Evolutionary conservation across 495 filamentous ascomycete genomes (phyloP), one percentile per base, ranked within the genome.

Genomic region (Talaromyces stipitatus): DNA sequence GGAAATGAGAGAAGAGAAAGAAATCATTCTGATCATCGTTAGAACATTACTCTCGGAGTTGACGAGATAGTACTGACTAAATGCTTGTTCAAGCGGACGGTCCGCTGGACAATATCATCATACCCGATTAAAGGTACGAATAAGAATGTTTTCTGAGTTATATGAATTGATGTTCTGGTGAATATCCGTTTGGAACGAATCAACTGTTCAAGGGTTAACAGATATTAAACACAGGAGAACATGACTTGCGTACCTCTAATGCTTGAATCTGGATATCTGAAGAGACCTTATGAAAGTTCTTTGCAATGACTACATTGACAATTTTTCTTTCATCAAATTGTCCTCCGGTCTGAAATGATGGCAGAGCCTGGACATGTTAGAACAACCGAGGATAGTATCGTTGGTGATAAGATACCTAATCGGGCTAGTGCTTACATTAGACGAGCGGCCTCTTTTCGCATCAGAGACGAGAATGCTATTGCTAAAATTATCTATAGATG

Each of bases 1-100:
- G 91, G 70, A 84, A 89, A 69, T 97, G 91, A 0, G 90, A 92
- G 16, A 98, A 83, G 64, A 92, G 89, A 58, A 97, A 83, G 61
- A 88, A 82, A 55, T 97, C 91, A 65, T 88, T 90, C 75, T 95
- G 26, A 10, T 54, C 32, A 12, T 4, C 36, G 61, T 38, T 66
- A 47, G 3, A 28, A 43, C 1, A 24, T 66, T 22, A 62, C 62
- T 24, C 26, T 23, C 6, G 7, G 29, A 20, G 8, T n/a, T 12
- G n/a, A 5, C 4, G 24, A 12, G n/a, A 9, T 18, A 32, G 20
- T 11, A 58, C 70, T 46, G 30, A 84, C 81, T 33, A 85, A 58
- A 65, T 85, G 79, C 38, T 62, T 56, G 23, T 76, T 74, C 16
- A 82, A 61, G 26, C 50, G 62, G 2, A 70, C 68, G 9, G 23